Conservation (phyloP, 805 yeast species). For the Barnettozyma californica region DNA sequence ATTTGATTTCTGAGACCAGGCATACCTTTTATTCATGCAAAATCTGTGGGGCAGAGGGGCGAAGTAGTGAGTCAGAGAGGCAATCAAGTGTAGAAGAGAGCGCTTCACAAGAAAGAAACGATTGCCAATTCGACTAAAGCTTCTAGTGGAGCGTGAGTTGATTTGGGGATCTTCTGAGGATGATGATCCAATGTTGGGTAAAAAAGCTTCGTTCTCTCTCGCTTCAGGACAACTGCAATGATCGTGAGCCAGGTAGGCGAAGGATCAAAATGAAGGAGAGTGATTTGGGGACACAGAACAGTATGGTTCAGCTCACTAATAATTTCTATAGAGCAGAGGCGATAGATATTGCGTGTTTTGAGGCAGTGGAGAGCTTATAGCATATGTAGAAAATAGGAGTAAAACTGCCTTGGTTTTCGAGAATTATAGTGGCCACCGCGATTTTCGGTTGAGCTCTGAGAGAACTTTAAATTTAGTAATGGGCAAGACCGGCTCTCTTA, state of each 20-base stretch:
- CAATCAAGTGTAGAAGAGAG: neutral
- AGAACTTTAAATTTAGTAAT: neutral
- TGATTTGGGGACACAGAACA: neutral
- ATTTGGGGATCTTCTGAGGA: neutral
- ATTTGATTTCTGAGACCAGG: slow-evolving; percentile 1
- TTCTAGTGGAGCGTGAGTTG: neutral
- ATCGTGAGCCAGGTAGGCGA: neutral
- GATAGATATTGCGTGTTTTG: neutral
- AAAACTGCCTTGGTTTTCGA: neutral
- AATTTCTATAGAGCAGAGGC: neutral
- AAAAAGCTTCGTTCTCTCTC: neutral
- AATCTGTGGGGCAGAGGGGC: neutral
- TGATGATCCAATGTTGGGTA: neutral
- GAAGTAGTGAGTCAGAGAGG: neutral
- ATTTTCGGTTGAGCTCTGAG: neutral
- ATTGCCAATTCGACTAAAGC: neutral
- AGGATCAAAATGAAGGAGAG: neutral
- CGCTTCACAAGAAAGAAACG: neutral
- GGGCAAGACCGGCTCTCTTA: neutral
- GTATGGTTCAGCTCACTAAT: neutral
- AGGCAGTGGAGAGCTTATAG: neutral
- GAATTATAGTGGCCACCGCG: neutral
- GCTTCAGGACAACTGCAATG: neutral
- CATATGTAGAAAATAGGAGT: neutral
- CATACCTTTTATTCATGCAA: neutral